Percentiles rank a stretch among this genome's conserved stretches.
Conservation (phyloP, 2,329 filamentous ascomycete genomes). For the Microcyclosporella mali region DNA sequence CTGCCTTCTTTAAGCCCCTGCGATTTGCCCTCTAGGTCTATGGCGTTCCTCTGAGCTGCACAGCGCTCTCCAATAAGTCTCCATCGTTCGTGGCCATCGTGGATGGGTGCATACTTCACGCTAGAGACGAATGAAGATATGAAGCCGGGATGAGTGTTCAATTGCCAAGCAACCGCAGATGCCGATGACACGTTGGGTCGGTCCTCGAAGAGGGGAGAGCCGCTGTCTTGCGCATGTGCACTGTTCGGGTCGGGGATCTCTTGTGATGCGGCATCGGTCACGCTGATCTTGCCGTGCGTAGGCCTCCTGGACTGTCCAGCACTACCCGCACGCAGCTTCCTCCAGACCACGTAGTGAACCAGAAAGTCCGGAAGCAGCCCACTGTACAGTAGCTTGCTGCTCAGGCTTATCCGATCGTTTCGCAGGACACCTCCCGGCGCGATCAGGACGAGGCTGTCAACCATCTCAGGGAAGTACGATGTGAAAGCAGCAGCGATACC, state of each 20-base stretch:
- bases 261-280: slow-evolving; percentile 15
- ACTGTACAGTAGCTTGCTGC: slow-evolving; percentile 58
- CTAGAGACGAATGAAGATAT: slow-evolving; percentile 64
- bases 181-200: slow-evolving; percentile 53
- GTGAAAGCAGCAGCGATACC: slow-evolving; percentile 62
- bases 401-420: slow-evolving; percentile 54
- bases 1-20: slow-evolving; percentile 41
- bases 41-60: slow-evolving; percentile 34
- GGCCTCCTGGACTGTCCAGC: slow-evolving; percentile 3
- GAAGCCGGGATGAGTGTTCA: slow-evolving; percentile 61
- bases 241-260: slow-evolving; percentile 19
- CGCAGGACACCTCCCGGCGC: slow-evolving; percentile 73
- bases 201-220: slow-evolving; percentile 42
- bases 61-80: slow-evolving; percentile 48
- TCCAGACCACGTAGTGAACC: slow-evolving; percentile 46
- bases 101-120: slow-evolving; percentile 64
- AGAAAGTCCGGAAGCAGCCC: slow-evolving; percentile 56
- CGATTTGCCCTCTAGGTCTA: slow-evolving; percentile 21
- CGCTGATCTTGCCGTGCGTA: slow-evolving; percentile 4
- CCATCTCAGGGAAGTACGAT: slow-evolving; percentile 59
- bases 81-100: slow-evolving; percentile 60
- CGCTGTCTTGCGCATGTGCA: slow-evolving; percentile 20
- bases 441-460: slow-evolving; percentile 66
- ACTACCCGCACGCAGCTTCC: slow-evolving; percentile 30
- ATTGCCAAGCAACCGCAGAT: slow-evolving; percentile 63